A percentile compares a stretch with the other conserved stretches of the same genome.
Evolutionary conservation across 78 protist species (phyloP).

Genomic region (Dictyostelium brefeldianum): DNA sequence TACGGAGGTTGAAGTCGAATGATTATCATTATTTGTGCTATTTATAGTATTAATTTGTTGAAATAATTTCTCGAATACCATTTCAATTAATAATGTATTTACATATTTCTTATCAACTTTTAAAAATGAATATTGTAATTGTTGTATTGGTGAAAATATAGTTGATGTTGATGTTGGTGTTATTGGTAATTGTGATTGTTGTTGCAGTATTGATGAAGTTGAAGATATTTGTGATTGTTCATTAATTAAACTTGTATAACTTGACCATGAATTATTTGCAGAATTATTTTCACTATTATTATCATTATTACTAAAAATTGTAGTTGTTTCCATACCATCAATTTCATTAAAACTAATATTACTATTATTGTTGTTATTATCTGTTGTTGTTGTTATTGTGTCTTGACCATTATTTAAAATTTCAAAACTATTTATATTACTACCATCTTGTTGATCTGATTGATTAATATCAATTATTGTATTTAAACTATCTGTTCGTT

Average conservation of each 20-base stretch:
- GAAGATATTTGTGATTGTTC: neutral
- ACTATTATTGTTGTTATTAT: neutral
- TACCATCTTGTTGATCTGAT: neutral
- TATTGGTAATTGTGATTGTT: neutral
- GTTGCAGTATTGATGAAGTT: neutral
- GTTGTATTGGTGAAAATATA: neutral
- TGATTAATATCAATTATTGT: slow-evolving; percentile 10
- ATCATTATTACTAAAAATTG: neutral
- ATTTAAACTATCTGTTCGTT: slow-evolving; percentile 7
- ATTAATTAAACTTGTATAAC: neutral
- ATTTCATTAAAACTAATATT: neutral
- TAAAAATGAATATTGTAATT: neutral
- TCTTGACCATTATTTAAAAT: slow-evolving; percentile 8
- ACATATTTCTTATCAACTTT: slow-evolving; percentile 27
- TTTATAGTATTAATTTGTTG: neutral
- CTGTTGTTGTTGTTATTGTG: neutral
- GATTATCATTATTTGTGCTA: neutral
- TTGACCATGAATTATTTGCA: slow-evolving; percentile 35
- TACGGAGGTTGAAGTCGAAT: neutral
- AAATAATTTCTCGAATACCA: slow-evolving; percentile 25
- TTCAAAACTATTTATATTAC: slow-evolving; percentile 3
- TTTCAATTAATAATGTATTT: slow-evolving; percentile 44
- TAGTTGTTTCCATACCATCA: neutral
- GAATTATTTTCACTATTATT: neutral
- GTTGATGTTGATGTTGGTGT: neutral